A percentile compares a stretch with the other conserved stretches of the same genome.
Evolutionary conservation across 108 stramenopile species (phyloP).

Genomic region (Hondaea fermentalgiana): DNA sequence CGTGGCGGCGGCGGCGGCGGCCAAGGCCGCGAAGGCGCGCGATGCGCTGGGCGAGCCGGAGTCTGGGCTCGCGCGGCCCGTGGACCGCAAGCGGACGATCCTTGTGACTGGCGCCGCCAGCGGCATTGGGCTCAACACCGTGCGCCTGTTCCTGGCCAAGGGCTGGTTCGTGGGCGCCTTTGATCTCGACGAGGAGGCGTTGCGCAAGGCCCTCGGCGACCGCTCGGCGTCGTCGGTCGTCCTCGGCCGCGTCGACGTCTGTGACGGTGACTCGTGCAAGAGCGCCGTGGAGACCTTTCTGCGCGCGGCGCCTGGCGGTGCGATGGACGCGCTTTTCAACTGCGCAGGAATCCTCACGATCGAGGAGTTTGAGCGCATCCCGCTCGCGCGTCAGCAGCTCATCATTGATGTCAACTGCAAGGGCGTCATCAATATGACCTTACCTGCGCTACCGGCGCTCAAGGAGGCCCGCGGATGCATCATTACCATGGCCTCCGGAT

Average conservation of each 20-base stretch:
- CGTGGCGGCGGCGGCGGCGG: background rate
- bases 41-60: background rate
- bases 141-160: background rate
- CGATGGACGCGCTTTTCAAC: background rate
- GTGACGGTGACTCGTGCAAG: background rate
- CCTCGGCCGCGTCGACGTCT: background rate
- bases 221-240: too few relatives aligned
- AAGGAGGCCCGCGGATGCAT: background rate
- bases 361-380: background rate
- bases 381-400: background rate
- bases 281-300: background rate
- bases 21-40: background rate
- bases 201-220: too few relatives aligned
- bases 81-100: background rate
- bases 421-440: background rate
- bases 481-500: background rate
- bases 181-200: background rate
- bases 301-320: background rate
- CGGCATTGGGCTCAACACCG: background rate
- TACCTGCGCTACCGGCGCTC: background rate
- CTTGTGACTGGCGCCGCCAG: background rate
- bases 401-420: background rate
- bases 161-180: background rate
- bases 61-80: background rate
- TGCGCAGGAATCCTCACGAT: background rate